These are phyloP conservation scores for Byssothecium circinans DNA, from an alignment of 2,329 filamentous ascomycete species.

Conservation along the genomic window DNA sequence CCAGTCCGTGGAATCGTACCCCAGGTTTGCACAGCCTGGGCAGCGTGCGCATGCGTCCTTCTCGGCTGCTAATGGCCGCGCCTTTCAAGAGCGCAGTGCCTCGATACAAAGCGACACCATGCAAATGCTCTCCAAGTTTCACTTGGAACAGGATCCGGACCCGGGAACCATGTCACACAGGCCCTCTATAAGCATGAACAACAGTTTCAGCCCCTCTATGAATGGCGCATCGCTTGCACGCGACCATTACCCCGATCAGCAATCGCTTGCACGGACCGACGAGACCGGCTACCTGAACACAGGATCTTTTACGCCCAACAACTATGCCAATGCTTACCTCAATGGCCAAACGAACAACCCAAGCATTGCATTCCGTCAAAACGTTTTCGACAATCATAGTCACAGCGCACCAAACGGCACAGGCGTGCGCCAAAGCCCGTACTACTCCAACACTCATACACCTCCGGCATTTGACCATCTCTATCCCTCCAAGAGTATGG, in stretches of 20 bases:
- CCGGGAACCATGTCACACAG: slow-evolving; percentile 35
- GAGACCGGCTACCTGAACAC: slow-evolving; percentile 20
- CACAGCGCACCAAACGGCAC: slow-evolving; percentile 49
- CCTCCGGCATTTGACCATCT: slow-evolving; percentile 49
- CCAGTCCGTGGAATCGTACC: slow-evolving; percentile 31
- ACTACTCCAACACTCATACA: slow-evolving; percentile 51
- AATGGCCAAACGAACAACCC: slow-evolving; percentile 31
- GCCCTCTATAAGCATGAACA: slow-evolving; percentile 36
- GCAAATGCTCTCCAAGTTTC: slow-evolving; percentile 38
- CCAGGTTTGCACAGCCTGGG: slow-evolving; percentile 37
- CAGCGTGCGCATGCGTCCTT: slow-evolving; percentile 53
- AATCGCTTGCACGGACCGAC: slow-evolving; percentile 21
- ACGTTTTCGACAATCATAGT: slow-evolving; percentile 44
- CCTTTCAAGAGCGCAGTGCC: slow-evolving; percentile 42
- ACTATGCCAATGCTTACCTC: slow-evolving; percentile 25
- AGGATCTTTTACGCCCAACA: slow-evolving; percentile 42
- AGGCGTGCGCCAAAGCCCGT: slow-evolving; percentile 49
- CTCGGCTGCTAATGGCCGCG: slow-evolving; percentile 49
- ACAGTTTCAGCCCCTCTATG: slow-evolving; percentile 23
- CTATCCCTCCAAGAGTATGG: slow-evolving; percentile 43
- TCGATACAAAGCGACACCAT: slow-evolving; percentile 44
- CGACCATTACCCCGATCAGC: slow-evolving; percentile 28
- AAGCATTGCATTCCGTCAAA: slow-evolving; percentile 41
- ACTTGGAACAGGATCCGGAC: slow-evolving; percentile 40
- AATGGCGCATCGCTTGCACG: slow-evolving; percentile 27